Base-by-base conservation (phyloP, 2,329 filamentous ascomycete species). In the Exophiala sideris region DNA sequence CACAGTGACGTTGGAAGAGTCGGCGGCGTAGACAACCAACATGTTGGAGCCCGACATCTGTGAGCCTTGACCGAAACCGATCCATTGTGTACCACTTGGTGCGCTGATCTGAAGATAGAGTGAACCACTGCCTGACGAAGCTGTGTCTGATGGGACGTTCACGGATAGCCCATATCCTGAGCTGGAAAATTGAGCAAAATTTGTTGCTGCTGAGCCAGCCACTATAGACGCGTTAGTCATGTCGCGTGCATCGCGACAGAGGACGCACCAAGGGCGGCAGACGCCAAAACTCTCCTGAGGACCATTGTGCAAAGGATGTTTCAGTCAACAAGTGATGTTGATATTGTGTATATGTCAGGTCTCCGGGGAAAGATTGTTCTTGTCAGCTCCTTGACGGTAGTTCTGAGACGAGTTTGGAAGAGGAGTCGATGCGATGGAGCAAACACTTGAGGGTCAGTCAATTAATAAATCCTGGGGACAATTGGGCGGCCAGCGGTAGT, bases 81-180 rank as follows among this genome's bases (percentile, higher is more conserved):
- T 73, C 77, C 79, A 85, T 67, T 76, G 67, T 63, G 80, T 75
- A 5, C 65, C 71, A 38, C 73, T 74, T 1, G 82, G 80, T 2
- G 78, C 79, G 42, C 73, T 76, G 46, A 85, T 73, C 54, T 82
- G 79, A 62, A 84, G 78, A 67, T 76, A 84, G 48, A 85, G 78
- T 56, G 82, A 78, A 18, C 81, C 80, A 33, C 62, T 71, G 10
- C 76, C 76, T 16, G 74, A 76, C 2, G 71, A 73, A 1, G 76
- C 76, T 3, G 80, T 82, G 24, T 69, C 65, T 20, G 75, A 66
- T 2, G 82, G 81, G 5, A 85, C 75, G 64, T 80, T 82, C 58
- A 84, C 70, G 8, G 71, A 70, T 63, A 64, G 20, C n/a, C 39
- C 44, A 48, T 59, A 52, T 12, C 47, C 34, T 18, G 38, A 33